phyloP scores from a whole-genome alignment of 176 grass and related monocot genomes.

The Aegilops speltoides region DNA sequence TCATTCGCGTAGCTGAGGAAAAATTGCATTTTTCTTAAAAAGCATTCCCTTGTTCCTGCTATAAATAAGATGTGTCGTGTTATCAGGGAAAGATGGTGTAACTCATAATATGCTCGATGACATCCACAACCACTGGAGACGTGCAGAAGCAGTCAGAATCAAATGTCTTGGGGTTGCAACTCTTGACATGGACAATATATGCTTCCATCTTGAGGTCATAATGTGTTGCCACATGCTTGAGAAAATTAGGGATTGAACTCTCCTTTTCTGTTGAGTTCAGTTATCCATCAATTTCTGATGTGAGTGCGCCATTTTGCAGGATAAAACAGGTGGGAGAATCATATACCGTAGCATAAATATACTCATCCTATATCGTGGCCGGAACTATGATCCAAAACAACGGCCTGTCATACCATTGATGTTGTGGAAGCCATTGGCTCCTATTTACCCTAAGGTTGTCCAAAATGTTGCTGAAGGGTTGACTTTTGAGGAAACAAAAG shows the following conservation, averaged over 20 bases:
- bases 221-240: constrained; percentile 27
- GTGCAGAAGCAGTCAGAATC: constrained; percentile 70
- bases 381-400: constrained; percentile 51
- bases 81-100: constrained; percentile 63
- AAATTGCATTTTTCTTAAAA: background rate
- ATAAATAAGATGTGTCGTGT: background rate
- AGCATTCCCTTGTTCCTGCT: background rate
- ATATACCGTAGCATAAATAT: constrained; percentile 54
- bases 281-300: constrained; percentile 1
- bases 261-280: background rate
- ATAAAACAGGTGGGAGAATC: constrained; percentile 77
- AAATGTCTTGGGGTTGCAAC: constrained; percentile 81
- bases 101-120: constrained; percentile 83
- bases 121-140: constrained; percentile 78
- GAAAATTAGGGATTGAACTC: background rate
- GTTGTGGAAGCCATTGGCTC: constrained; percentile 76
- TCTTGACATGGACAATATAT: constrained; percentile 71
- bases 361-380: constrained; percentile 60
- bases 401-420: constrained; percentile 57
- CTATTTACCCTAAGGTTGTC: constrained; percentile 66
- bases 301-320: constrained; percentile 35
- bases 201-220: constrained; percentile 75
- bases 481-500: constrained; percentile 66
- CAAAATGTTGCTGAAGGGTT: constrained; percentile 55
- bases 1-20: background rate